A percentile compares a stretch with the other conserved stretches of the same genome.
Conservation (phyloP, 2,329 filamentous ascomycete species). For the Lachnellula occidentalis region DNA sequence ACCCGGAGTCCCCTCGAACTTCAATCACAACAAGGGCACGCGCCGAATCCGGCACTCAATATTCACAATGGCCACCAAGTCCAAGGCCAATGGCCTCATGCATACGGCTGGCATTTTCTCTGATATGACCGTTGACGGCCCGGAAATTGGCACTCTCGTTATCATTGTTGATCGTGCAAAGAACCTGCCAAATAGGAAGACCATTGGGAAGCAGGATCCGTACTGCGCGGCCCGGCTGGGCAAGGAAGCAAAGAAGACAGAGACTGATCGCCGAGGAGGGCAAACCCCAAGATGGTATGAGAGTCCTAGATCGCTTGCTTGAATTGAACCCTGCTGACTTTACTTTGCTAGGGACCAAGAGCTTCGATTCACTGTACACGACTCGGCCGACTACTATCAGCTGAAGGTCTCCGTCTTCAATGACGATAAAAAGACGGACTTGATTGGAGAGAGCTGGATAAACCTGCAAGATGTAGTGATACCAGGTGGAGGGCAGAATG, state of each 20-base stretch:
- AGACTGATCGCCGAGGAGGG: slow-evolving; percentile 86
- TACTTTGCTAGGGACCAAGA: slow-evolving; percentile 77
- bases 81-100: slow-evolving; percentile 51
- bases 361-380: slow-evolving; percentile 90
- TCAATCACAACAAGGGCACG: slow-evolving; percentile 5
- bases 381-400: slow-evolving; percentile 92
- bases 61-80: slow-evolving; percentile 44
- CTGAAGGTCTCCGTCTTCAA: slow-evolving; percentile 96
- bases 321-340: slow-evolving; percentile 15
- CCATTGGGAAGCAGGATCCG: slow-evolving; percentile 96
- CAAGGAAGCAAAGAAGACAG: slow-evolving; percentile 96
- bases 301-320: not conserved
- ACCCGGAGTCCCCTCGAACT: slow-evolving; percentile 4
- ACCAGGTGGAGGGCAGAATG: slow-evolving; percentile 83
- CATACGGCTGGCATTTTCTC: slow-evolving; percentile 93
- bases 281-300: slow-evolving; percentile 92
- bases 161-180: slow-evolving; percentile 90
- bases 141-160: slow-evolving; percentile 87
- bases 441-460: slow-evolving; percentile 93
- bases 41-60: slow-evolving; percentile 1
- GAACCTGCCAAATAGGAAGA: slow-evolving; percentile 93
- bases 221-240: slow-evolving; percentile 91
- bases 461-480: slow-evolving; percentile 76
- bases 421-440: slow-evolving; percentile 94
- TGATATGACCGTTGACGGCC: slow-evolving; percentile 89